A percentile compares a stretch with the other conserved stretches of the same genome.
phyloP scores from a whole-genome alignment of 495 filamentous ascomycete species.

The Antarctomyces pellizariae region DNA sequence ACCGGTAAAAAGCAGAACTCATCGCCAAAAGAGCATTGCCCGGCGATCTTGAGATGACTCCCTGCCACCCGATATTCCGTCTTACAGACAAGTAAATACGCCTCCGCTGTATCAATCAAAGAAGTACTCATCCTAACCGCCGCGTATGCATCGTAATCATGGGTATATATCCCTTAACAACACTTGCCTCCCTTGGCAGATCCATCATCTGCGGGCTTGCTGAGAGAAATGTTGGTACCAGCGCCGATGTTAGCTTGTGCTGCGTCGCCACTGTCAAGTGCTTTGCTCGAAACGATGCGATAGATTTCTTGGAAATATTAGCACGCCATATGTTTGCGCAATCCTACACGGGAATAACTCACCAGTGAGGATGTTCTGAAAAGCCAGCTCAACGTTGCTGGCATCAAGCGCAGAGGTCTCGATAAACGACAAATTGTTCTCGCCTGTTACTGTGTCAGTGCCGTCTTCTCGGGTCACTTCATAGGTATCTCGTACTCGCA shows the following conservation, averaged over 20 bases:
- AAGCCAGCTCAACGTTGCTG: slow-evolving; percentile 97
- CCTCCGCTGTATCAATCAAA: too few species aligned
- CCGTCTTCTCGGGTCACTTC: neutral
- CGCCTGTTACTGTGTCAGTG: slow-evolving; percentile 26
- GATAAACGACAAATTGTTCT: slow-evolving; percentile 93
- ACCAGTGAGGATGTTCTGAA: slow-evolving; percentile 99
- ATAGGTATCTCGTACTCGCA: slow-evolving; percentile 45
- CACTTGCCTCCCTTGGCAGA: slow-evolving; percentile 65
- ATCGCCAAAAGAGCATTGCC: too few species aligned
- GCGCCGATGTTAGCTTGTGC: slow-evolving; percentile 47
- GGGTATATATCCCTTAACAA: slow-evolving; percentile 48
- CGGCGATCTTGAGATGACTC: too few species aligned
- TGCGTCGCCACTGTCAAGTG: slow-evolving; percentile 63
- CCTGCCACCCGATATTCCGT: too few species aligned
- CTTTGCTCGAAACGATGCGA: slow-evolving; percentile 95
- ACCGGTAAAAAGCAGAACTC: too few species aligned
- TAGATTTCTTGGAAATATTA: slow-evolving; percentile 59
- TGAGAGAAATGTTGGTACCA: slow-evolving; percentile 61
- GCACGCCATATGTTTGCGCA: slow-evolving; percentile 1
- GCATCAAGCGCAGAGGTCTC: slow-evolving; percentile 97
- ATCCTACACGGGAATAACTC: slow-evolving; percentile 12
- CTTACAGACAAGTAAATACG: too few species aligned
- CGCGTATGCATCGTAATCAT: too few species aligned
- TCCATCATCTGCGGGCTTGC: slow-evolving; percentile 47
- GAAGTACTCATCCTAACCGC: too few species aligned